Evolutionary conservation across 306 rosid species (phyloP).

Genomic region (cucumber (Cucumis sativus)): Cucumber_9930_V3 NC_026657.2:32350001-32350500

Average conservation of each 20-base stretch:
- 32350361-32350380: constrained; percentile 16
- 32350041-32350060: constrained; percentile 9
- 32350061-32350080: constrained; percentile 9
- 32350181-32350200: constrained; percentile 18
- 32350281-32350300: constrained; percentile 17
- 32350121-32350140: constrained; percentile 15
- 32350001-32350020: constrained; percentile 15
- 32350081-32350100: constrained; percentile 1
- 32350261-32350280: constrained; percentile 10
- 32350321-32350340: constrained; percentile 12
- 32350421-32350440: constrained; percentile 20
- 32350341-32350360: constrained; percentile 6
- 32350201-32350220: constrained; percentile 16
- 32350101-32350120: constrained; percentile 10
- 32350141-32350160: constrained; percentile 15
- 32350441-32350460: constrained; percentile 20
- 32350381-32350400: constrained; percentile 13
- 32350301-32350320: constrained; percentile 15
- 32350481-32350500: constrained; percentile 11
- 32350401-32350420: constrained; percentile 10
- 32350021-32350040: constrained; percentile 20
- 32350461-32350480: constrained; percentile 17
- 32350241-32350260: constrained; percentile 3
- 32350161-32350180: constrained; percentile 3
- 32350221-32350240: constrained; percentile 18